Evolutionary conservation across 192 early-diverging fungal species (phyloP), one percentile per base, ranked within the genome.

Genomic region (Backusella mclennaniae): DNA sequence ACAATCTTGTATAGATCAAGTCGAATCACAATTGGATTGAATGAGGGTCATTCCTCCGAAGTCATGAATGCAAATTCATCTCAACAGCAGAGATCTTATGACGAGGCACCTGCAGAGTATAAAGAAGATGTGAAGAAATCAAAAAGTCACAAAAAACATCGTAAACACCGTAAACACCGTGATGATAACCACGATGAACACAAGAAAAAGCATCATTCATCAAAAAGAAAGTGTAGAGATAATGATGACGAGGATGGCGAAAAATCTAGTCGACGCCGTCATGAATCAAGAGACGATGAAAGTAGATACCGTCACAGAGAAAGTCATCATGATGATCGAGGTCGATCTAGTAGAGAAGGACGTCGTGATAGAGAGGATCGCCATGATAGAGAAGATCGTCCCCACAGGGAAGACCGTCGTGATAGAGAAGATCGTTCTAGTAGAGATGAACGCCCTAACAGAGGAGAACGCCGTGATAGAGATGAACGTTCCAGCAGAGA

Each of bases 141-240:
- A 84, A 93, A 86, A 89, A 94, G 86, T 92, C 95, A 89, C 92
- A 96, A 79, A 93, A 77, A 82, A 94, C 95, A 77, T 96, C 90
- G 80, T 94, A 93, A 75, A 94, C 91, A 76, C 46, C 69, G 70
- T 19, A 35, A 66, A 21, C 49, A 29, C 12, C 59, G 29, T 19
- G 33, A 35, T 46, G 35, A 75, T 31, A 71, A 42, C 29, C 26
- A 71, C 3, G 38, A 63, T 11, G 56, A 63, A 63, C 56, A 63
- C 12, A 63, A 63, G 23, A 63, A 11, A 29, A 63, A 63, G 56
- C 21, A 63, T 14, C 56, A 63, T 63, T 63, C 56, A 63, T 63
- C 56, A 29, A 63, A 63, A 63, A 63, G 56, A 63, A 63, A 63
- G 31, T 35, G 6, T 35, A 69, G 67, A 63, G 56, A 63, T 26